Evolutionary conservation across 768 basidiomycete genomes (phyloP).

Genomic region (Boletus tylopilopsis): DNA sequence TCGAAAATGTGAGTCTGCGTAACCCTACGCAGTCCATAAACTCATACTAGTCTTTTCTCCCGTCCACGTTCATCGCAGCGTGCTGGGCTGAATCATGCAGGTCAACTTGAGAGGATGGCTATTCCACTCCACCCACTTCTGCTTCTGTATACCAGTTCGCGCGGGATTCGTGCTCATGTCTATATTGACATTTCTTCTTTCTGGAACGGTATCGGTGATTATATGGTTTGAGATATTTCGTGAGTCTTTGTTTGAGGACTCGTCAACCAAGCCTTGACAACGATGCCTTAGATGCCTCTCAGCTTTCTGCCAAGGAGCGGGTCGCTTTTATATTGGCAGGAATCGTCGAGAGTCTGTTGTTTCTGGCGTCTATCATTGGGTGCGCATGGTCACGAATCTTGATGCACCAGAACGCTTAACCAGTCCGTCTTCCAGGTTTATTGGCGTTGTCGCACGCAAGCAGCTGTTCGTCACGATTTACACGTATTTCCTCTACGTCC

Average conservation of each 20-base stretch:
- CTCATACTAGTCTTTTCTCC: neutral
- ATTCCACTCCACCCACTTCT: constrained; percentile 51
- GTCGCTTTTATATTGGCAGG: constrained; percentile 48
- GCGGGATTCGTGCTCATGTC: constrained; percentile 57
- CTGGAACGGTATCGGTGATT: constrained; percentile 49
- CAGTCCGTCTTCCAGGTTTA: constrained; percentile 39
- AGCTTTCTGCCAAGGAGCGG: constrained; percentile 28
- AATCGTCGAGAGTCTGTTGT: constrained; percentile 50
- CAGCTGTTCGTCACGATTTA: constrained; percentile 56
- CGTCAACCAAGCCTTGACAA: neutral
- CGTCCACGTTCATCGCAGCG: constrained; percentile 4
- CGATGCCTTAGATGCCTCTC: constrained; percentile 31
- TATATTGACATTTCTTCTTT: constrained; percentile 48
- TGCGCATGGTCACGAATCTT: constrained; percentile 21
- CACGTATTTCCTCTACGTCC: constrained; percentile 52
- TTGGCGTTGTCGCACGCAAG: constrained; percentile 61
- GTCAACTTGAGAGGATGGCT: constrained; percentile 44
- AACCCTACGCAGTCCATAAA: neutral
- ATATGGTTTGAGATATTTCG: constrained; percentile 63
- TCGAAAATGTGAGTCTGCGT: neutral
- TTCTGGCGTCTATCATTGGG: constrained; percentile 55
- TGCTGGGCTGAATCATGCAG: constrained; percentile 30
- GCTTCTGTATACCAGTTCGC: constrained; percentile 62
- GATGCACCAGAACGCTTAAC: neutral
- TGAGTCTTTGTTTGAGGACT: constrained; percentile 31